Evolutionary conservation across 1,284 basidiomycete species (phyloP).

Genomic region (Moniliella sp.): DNA sequence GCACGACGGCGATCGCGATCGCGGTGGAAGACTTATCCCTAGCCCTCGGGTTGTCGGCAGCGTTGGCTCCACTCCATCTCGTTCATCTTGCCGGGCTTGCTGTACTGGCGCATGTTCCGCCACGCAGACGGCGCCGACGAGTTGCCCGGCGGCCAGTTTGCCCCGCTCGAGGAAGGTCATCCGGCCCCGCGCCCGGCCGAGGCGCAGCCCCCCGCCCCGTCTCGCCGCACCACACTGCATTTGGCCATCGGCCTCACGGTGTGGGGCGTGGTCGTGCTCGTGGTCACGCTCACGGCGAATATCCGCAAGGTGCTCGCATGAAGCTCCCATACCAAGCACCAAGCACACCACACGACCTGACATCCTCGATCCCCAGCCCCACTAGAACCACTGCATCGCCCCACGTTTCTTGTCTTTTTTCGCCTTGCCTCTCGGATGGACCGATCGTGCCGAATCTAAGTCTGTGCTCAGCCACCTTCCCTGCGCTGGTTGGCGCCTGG

Average conservation of each 20-base stretch:
- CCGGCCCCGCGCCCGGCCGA: too few relatives aligned
- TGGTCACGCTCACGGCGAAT: conserved; percentile 16
- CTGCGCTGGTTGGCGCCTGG: too few relatives aligned
- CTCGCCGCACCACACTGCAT: background rate
- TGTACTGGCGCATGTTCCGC: conserved; percentile 8
- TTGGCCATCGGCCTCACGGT: conserved; percentile 7
- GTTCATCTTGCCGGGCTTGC: conserved; percentile 61
- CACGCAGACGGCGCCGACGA: conserved; percentile 4
- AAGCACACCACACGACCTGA: too few relatives aligned
- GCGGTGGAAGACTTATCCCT: conserved; percentile 28
- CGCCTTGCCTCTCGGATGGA: too few relatives aligned
- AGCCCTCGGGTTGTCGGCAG: conserved; percentile 62
- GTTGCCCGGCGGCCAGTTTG: background rate
- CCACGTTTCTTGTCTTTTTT: too few relatives aligned
- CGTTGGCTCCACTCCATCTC: conserved; percentile 81
- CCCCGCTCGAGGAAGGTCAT: background rate
- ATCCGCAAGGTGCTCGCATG: conserved; percentile 17
- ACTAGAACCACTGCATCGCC: too few relatives aligned
- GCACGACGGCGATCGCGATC: conserved; percentile 16
- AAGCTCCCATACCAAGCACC: too few relatives aligned
- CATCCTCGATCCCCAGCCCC: too few relatives aligned
- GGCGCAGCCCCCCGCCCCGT: background rate
- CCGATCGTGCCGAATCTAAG: too few relatives aligned
- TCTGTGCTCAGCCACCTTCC: too few relatives aligned
- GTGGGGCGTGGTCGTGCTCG: conserved; percentile 15